Base-by-base conservation (phyloP, 345 rosid species). In the Jatropha curcas region DNA sequence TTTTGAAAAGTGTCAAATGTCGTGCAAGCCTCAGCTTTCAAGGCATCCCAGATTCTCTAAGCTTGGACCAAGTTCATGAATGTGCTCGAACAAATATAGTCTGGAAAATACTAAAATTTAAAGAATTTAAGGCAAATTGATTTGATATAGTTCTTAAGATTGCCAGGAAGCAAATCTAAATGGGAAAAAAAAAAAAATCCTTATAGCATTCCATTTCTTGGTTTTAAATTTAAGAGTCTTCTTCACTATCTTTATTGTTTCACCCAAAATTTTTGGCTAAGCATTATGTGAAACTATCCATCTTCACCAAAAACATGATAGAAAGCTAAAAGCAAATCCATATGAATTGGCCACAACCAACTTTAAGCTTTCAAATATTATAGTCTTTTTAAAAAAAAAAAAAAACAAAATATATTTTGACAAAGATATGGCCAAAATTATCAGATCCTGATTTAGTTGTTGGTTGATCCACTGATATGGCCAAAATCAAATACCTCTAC, bases 41-140 rank as follows among this genome's bases (percentile, higher is more conserved):
- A 69, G 72, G 64, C 35, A 56, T 69, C 16, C 37, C 64, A 37
- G 31, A 55, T 27, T 25, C 48, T 69, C 35, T 19, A 27, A 57
- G 51, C 39, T 70, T 57, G 25, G 50, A 70, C 41, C 52, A 27
- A 22, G 33, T 57, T 27, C 55, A 2, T 25, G 28, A 53, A 34
- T 34, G 20, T 48, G 7, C 20, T 43, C 22, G 20, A 63, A 63
- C 67, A 22, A 63, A 39, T 3, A 8, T 56, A 25, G 7, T 27
- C 33, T 6, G 35, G 13, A 14, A 34, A 34, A 60, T 13, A 19
- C 43, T 17, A 33, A 20, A 60, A 19, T 10, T 20, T 33, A 19
- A 45, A 46, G 34, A 24, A 25, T 65, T 65, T 14, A 45, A 16
- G 16, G 46, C 34, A 45, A 12, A 13, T 10, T 39, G 45, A 41